Evolutionary conservation across 1,139 yeast genomes (phyloP).

Genomic region (Debaryomyces nepalensis): DNA sequence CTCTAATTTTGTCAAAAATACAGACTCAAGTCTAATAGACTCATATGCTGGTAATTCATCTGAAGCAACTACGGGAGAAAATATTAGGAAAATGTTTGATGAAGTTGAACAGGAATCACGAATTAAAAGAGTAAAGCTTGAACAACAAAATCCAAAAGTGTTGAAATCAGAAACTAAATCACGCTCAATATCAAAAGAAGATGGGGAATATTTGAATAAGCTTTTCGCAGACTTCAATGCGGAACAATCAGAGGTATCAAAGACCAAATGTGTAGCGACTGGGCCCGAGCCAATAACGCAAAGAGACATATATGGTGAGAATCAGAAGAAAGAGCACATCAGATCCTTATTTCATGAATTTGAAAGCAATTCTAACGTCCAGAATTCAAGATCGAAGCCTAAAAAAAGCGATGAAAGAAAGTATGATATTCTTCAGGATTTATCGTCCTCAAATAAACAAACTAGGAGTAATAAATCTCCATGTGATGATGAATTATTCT

Average conservation of each 20-base stretch:
- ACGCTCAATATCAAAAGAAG: slow-evolving; percentile 11
- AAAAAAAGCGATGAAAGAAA: slow-evolving; percentile 8
- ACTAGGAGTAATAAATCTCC: slow-evolving; percentile 14
- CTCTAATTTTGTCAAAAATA: slow-evolving; percentile 54
- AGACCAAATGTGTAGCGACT: background rate
- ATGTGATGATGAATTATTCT: slow-evolving; percentile 13
- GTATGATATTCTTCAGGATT: slow-evolving; percentile 28
- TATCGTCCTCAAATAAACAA: slow-evolving; percentile 14
- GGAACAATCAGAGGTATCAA: slow-evolving; percentile 9
- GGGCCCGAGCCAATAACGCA: slow-evolving; percentile 1
- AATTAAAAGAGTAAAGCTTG: slow-evolving; percentile 5
- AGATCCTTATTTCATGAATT: slow-evolving; percentile 23
- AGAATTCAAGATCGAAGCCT: slow-evolving; percentile 10
- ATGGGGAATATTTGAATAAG: slow-evolving; percentile 24
- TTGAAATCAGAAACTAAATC: background rate
- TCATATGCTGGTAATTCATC: slow-evolving; percentile 40
- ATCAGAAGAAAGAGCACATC: slow-evolving; percentile 21
- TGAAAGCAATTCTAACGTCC: slow-evolving; percentile 4
- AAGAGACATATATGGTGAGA: slow-evolving; percentile 5
- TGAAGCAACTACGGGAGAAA: slow-evolving; percentile 14
- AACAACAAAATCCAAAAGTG: slow-evolving; percentile 3
- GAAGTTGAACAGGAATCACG: slow-evolving; percentile 19
- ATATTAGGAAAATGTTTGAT: slow-evolving; percentile 27
- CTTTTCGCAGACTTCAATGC: slow-evolving; percentile 28
- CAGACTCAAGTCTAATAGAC: slow-evolving; percentile 50